Base-by-base conservation (phyloP, 2,329 filamentous ascomycete species). In the Xylogone sp. region DNA sequence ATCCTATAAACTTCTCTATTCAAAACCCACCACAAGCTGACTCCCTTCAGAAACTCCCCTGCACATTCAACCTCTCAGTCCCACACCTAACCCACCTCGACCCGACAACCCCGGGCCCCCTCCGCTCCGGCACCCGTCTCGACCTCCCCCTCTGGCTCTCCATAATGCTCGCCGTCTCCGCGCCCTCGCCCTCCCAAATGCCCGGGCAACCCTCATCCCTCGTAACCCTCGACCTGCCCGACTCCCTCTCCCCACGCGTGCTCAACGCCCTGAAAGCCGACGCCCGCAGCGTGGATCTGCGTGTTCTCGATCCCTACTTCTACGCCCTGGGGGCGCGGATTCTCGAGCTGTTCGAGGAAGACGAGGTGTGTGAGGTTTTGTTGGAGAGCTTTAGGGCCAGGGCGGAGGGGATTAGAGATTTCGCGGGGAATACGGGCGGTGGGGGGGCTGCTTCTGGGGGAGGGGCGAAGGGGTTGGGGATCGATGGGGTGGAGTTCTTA, bases 141-240 rank as follows among this genome's bases (percentile, higher is more conserved):
- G 82, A 87, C 55, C 83, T 97, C 1, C 94, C 94, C 2, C 79
- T 97, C 59, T 99, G 94, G 94, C 84, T 99, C 12, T 91, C 88
- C 59, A 90, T 96, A 69, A 93, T 97, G 81, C 87, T 99, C 48
- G 89, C 90, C 24, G 81, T 95, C 43, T 84, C 82, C 56, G 78
- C 76, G 22, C 70, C 68, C 46, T 66, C 53, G 53, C 61, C 58
- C 51, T 65, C 71, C 52, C 13, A 7, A 7, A 31, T 8, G 7
- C 27, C 27, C 8, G 27, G 27, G 8, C 27, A 31, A 31, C 27
- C 27, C 8, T 74, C 71, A 46, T 81, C 87, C 6, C 82, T 91
- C 21, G 81, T 94, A 3, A 88, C 87, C 0, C 82, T 97, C 54
- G 91, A 94, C 65, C 81, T 96, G 7, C 93, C 94, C 1, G 69